Evolutionary conservation across 129 eudicot genomes (phyloP).

Genomic region (Artemisia argyi): DNA sequence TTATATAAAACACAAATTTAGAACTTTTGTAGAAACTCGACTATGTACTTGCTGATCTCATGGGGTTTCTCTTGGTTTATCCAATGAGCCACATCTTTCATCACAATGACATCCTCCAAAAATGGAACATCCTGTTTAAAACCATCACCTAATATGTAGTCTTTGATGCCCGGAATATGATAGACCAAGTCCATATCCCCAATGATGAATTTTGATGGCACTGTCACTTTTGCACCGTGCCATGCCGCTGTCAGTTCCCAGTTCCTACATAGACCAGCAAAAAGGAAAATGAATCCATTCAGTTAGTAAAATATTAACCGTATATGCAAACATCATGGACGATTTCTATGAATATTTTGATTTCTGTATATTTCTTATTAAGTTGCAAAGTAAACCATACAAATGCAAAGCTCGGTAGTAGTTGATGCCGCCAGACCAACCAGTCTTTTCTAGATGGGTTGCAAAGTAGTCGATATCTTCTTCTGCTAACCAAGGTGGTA

Average conservation of each 20-base stretch:
- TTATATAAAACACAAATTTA: slow-evolving; percentile 8
- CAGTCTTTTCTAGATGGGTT: slow-evolving; percentile 37
- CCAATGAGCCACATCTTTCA: slow-evolving; percentile 69
- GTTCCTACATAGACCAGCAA: slow-evolving; percentile 27
- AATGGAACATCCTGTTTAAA: slow-evolving; percentile 51
- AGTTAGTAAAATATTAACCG: too few species aligned
- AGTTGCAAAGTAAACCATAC: slow-evolving; percentile 23
- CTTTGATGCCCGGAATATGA: slow-evolving; percentile 16
- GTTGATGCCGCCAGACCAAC: slow-evolving; percentile 64
- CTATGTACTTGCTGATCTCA: slow-evolving; percentile 55
- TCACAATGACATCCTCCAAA: slow-evolving; percentile 55
- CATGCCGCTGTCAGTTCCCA: slow-evolving; percentile 70
- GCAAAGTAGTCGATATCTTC: slow-evolving; percentile 51
- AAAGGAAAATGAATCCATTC: neutral
- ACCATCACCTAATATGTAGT: neutral
- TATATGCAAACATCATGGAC: too few species aligned
- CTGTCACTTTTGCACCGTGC: slow-evolving; percentile 59
- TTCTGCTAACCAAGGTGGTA: slow-evolving; percentile 63
- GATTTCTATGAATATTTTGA: too few species aligned
- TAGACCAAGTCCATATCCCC: neutral
- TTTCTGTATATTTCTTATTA: neutral
- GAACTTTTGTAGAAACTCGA: slow-evolving; percentile 48
- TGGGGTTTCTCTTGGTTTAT: slow-evolving; percentile 68
- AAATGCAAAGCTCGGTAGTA: slow-evolving; percentile 59
- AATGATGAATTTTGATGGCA: slow-evolving; percentile 5